A percentile compares a stretch with the other conserved stretches of the same genome.
Conservation (phyloP, 2,329 filamentous ascomycete genomes). For the Colletotrichum magnum region DNA sequence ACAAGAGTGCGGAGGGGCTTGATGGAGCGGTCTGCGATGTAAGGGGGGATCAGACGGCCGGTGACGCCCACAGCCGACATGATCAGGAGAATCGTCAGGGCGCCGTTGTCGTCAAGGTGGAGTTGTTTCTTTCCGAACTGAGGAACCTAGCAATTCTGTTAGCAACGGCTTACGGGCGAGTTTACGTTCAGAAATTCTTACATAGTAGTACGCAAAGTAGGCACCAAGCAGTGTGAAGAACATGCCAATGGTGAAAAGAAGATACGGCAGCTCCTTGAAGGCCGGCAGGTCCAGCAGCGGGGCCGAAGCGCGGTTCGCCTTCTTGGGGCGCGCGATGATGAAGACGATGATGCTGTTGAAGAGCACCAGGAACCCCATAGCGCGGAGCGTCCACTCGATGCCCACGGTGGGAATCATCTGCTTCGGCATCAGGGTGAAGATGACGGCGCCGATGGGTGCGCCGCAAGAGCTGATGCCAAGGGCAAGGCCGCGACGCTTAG, state of each 20-base stretch:
- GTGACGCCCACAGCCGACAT: slow-evolving; percentile 42
- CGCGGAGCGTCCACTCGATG: slow-evolving; percentile 71
- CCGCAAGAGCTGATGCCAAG: slow-evolving; percentile 72
- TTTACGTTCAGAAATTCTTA: background rate
- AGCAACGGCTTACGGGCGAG: background rate
- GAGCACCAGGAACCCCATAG: slow-evolving; percentile 78
- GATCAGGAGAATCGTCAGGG: slow-evolving; percentile 33
- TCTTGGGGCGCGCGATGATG: slow-evolving; percentile 26
- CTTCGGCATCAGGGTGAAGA: slow-evolving; percentile 68
- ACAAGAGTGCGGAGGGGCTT: slow-evolving; percentile 41
- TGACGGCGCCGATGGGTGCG: slow-evolving; percentile 65
- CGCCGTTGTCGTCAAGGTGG: slow-evolving; percentile 21
- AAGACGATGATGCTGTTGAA: slow-evolving; percentile 60
- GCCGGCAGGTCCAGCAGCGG: slow-evolving; percentile 34
- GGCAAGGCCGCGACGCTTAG: slow-evolving; percentile 65
- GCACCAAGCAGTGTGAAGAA: slow-evolving; percentile 35
- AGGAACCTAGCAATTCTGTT: slow-evolving; percentile 17
- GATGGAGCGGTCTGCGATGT: slow-evolving; percentile 41
- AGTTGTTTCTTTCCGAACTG: slow-evolving; percentile 26
- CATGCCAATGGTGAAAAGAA: slow-evolving; percentile 37
- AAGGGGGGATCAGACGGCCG: slow-evolving; percentile 41
- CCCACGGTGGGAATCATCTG: slow-evolving; percentile 66
- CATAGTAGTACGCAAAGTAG: slow-evolving; percentile 39
- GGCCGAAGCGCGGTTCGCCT: slow-evolving; percentile 3
- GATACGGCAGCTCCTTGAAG: slow-evolving; percentile 36